Evolutionary conservation across 345 rosid genomes (phyloP).

Genomic region (Eucalyptus melliodora): DNA sequence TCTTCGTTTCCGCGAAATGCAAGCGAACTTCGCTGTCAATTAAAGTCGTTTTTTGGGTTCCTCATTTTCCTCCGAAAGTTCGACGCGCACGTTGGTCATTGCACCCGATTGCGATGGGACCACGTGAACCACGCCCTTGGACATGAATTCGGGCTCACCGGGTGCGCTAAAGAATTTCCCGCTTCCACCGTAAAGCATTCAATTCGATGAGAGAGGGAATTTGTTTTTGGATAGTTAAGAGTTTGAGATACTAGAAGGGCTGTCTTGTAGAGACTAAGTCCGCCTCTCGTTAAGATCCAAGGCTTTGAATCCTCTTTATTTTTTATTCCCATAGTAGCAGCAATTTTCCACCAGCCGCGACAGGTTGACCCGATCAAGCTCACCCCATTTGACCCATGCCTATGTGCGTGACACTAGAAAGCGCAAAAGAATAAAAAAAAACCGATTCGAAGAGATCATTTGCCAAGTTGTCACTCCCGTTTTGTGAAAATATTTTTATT

Average conservation of each 20-base stretch:
- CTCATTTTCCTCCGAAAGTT: neutral
- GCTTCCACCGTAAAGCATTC: neutral
- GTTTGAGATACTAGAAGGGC: rapidly evolving
- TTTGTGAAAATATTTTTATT: neutral
- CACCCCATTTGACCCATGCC: neutral
- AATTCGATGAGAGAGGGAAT: rapidly evolving
- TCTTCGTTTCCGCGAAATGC: neutral
- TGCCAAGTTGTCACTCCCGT: neutral
- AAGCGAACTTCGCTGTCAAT: neutral
- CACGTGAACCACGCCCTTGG: neutral
- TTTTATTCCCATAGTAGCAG: neutral
- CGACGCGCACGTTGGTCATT: neutral
- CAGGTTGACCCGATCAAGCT: neutral
- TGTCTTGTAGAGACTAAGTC: rapidly evolving
- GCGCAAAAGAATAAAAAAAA: neutral
- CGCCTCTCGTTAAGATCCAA: neutral
- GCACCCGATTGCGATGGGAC: neutral
- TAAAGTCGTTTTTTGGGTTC: neutral
- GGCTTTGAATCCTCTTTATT: neutral
- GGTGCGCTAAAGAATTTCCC: neutral
- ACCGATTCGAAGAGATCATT: neutral
- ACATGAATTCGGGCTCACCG: neutral
- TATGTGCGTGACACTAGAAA: neutral
- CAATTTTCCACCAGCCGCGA: neutral
- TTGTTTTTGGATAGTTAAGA: no score